Evolutionary conservation across 768 basidiomycete species (phyloP).

Genomic region (Xerocomus spinulosus): DNA sequence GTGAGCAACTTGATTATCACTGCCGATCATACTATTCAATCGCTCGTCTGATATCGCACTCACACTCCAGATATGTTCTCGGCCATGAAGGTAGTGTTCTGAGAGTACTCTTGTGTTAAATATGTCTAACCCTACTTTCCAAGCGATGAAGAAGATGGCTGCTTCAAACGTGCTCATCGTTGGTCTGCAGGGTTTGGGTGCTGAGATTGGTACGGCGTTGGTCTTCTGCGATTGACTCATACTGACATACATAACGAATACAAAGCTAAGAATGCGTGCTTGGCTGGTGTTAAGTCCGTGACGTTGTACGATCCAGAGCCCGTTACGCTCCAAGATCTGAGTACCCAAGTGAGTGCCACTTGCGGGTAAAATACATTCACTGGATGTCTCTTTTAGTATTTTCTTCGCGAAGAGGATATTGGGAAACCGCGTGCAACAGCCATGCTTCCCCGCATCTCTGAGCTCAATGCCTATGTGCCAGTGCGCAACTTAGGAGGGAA

Average conservation of each 20-base stretch:
- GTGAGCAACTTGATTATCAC: conserved; percentile 44
- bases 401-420: conserved; percentile 81
- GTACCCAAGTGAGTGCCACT: conserved; percentile 67
- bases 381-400: conserved; percentile 60
- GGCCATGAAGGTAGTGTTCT: conserved; percentile 79
- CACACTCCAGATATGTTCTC: conserved; percentile 71
- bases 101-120: background rate
- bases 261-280: conserved; percentile 83
- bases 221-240: conserved; percentile 1
- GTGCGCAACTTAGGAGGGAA: conserved; percentile 80
- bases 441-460: conserved; percentile 83
- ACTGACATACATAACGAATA: conserved; percentile 11
- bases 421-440: conserved; percentile 86
- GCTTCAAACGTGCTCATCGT: conserved; percentile 91
- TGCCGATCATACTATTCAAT: conserved; percentile 12
- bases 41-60: conserved; percentile 16
- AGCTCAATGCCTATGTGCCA: conserved; percentile 95
- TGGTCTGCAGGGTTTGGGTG: conserved; percentile 87
- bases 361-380: background rate
- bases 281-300: conserved; percentile 97
- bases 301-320: conserved; percentile 92
- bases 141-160: conserved; percentile 99
- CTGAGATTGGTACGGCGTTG: conserved; percentile 75
- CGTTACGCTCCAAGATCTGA: conserved; percentile 83
- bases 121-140: conserved; percentile 14